Conservation (phyloP, 305 asterid species). For the Lippia alba region DNA sequence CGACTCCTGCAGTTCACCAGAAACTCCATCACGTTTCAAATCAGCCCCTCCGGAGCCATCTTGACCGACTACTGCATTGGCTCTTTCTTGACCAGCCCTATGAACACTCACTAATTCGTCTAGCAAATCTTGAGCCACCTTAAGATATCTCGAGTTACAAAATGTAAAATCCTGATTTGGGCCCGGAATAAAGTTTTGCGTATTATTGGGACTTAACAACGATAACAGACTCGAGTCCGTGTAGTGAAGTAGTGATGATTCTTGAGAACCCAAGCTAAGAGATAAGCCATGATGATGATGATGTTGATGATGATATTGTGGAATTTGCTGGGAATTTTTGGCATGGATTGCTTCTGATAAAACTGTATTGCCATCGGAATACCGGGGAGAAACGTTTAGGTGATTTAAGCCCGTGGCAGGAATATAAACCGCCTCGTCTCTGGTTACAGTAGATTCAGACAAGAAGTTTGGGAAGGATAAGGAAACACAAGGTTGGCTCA, state of each 20-base stretch:
- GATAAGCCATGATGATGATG: slow-evolving; percentile 68
- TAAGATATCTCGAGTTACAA: slow-evolving; percentile 58
- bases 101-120: slow-evolving; percentile 67
- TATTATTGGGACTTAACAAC: slow-evolving; percentile 40
- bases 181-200: slow-evolving; percentile 42
- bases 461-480: slow-evolving; percentile 48
- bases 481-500: slow-evolving; percentile 42
- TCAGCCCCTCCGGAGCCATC: slow-evolving; percentile 44
- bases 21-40: slow-evolving; percentile 39
- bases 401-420: slow-evolving; percentile 48
- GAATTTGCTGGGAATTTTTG: slow-evolving; percentile 42
- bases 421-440: slow-evolving; percentile 51
- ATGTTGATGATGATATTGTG: slow-evolving; percentile 47
- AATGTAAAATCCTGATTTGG: slow-evolving; percentile 40
- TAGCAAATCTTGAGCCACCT: slow-evolving; percentile 66
- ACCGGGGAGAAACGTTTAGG: slow-evolving; percentile 39
- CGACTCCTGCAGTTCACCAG: slow-evolving; percentile 42
- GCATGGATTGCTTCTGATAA: slow-evolving; percentile 40
- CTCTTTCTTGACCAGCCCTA: slow-evolving; percentile 43
- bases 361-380: slow-evolving; percentile 44
- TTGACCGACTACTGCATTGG: slow-evolving; percentile 33
- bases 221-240: slow-evolving; percentile 49
- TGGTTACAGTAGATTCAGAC: slow-evolving; percentile 44
- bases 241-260: slow-evolving; percentile 46
- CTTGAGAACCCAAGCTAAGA: slow-evolving; percentile 72